Percentiles rank a stretch among this genome's conserved stretches.
phyloP scores from a whole-genome alignment of 768 basidiomycete genomes.

The Russula compacta region DNA sequence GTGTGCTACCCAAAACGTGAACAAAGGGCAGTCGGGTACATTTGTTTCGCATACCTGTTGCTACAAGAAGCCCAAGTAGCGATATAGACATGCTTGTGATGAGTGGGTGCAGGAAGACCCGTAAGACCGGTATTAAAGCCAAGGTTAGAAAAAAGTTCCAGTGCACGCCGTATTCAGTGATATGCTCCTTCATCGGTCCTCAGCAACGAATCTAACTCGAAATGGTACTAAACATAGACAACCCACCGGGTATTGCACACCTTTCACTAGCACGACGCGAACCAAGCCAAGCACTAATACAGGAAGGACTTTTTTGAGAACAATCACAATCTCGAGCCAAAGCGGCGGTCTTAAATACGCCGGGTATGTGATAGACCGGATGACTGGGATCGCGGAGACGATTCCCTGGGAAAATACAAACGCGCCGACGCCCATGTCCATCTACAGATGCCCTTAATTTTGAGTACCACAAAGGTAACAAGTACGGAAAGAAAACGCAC shows the following conservation, averaged over 20 bases:
- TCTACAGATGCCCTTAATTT: conserved; percentile 39
- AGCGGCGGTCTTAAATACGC: conserved; percentile 41
- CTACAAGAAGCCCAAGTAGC: conserved; percentile 51
- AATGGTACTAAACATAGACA: not conserved
- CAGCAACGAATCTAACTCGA: not conserved
- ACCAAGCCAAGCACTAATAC: conserved; percentile 65
- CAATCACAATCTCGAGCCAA: conserved; percentile 40
- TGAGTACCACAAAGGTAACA: not conserved
- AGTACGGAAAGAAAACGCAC: conserved; percentile 34
- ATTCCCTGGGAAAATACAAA: conserved; percentile 96
- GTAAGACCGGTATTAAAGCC: conserved; percentile 65
- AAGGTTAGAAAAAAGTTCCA: conserved; percentile 99
- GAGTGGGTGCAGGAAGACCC: conserved; percentile 60
- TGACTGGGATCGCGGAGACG: conserved; percentile 74
- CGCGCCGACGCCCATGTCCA: conserved; percentile 96
- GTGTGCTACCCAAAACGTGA: conserved; percentile 44
- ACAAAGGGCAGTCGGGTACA: not conserved
- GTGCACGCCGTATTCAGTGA: conserved; percentile 91
- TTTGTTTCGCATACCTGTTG: conserved; percentile 36
- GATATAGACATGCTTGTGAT: conserved; percentile 49
- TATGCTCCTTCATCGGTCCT: conserved; percentile 65
- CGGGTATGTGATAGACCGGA: conserved; percentile 64
- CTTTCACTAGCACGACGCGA: conserved; percentile 81
- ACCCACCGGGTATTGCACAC: conserved; percentile 84
- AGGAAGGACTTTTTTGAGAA: conserved; percentile 53